These are phyloP conservation scores for Trichoderma semiorbis DNA, from an alignment of 2,329 filamentous ascomycete species.

Conservation along the genomic window DNA sequence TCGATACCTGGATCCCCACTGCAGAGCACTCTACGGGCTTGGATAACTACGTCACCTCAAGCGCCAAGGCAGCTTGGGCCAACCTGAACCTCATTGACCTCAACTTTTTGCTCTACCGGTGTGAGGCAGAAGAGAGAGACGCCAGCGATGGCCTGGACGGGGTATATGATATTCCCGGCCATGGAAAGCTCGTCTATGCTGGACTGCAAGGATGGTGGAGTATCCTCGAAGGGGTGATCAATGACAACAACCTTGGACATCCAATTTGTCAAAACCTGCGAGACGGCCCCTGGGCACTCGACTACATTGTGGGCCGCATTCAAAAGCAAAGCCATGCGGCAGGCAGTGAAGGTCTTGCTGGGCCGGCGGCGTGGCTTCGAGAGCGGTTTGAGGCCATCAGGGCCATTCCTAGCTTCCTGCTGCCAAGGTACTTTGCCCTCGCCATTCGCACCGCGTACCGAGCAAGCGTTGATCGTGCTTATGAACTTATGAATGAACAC, in stretches of 20 bases:
- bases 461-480: slow-evolving; percentile 72
- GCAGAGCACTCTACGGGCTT: slow-evolving; percentile 80
- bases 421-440: slow-evolving; percentile 90
- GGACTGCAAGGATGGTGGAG: slow-evolving; percentile 99
- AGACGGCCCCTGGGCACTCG: slow-evolving; percentile 86
- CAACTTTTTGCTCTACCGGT: slow-evolving; percentile 88
- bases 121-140: slow-evolving; percentile 82
- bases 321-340: slow-evolving; percentile 65
- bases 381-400: slow-evolving; percentile 84
- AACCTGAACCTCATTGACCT: slow-evolving; percentile 75
- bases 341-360: slow-evolving; percentile 59
- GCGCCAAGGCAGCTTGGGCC: slow-evolving; percentile 73
- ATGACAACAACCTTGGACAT: slow-evolving; percentile 87
- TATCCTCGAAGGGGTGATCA: slow-evolving; percentile 76
- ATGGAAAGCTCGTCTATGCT: slow-evolving; percentile 86
- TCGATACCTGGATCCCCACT: slow-evolving; percentile 92
- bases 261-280: slow-evolving; percentile 90
- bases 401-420: slow-evolving; percentile 78
- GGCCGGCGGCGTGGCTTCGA: slow-evolving; percentile 73
- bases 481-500: slow-evolving; percentile 75
- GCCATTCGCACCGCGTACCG: slow-evolving; percentile 84
- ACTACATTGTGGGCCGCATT: slow-evolving; percentile 78
- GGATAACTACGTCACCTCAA: slow-evolving; percentile 81
- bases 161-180: slow-evolving; percentile 80
- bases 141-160: slow-evolving; percentile 76